A percentile compares a stretch with the other conserved stretches of the same genome.
phyloP scores from a whole-genome alignment of 192 early-diverging fungal species.

The Rhizoclosmatium sp. region DNA sequence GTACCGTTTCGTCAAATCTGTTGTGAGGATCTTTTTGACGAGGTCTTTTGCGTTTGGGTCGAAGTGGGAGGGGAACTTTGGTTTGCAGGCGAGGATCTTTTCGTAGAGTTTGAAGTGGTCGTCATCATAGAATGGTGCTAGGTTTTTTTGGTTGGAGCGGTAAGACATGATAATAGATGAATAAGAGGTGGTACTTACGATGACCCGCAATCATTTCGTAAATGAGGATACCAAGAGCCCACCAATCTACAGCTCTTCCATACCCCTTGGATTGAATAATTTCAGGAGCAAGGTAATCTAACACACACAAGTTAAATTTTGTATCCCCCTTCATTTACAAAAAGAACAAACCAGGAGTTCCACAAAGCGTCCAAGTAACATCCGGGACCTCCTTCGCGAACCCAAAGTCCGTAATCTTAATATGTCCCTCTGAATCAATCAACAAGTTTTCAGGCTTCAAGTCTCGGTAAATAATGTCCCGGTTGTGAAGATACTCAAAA shows the following conservation, averaged over 20 bases:
- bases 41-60: constrained; percentile 84
- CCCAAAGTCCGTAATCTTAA: constrained; percentile 87
- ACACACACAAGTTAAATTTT: constrained; percentile 67
- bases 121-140: constrained; percentile 92
- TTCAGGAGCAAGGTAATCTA: constrained; percentile 79
- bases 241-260: constrained; percentile 95
- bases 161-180: background rate
- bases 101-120: constrained; percentile 93
- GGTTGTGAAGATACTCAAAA: constrained; percentile 87
- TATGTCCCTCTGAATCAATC: constrained; percentile 77
- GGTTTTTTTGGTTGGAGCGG: too few relatives aligned
- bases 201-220: constrained; percentile 68
- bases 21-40: constrained; percentile 78
- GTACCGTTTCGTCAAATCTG: constrained; percentile 87
- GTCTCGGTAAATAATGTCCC: constrained; percentile 90
- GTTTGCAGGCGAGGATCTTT: constrained; percentile 86
- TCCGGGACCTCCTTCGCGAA: constrained; percentile 81
- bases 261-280: constrained; percentile 81
- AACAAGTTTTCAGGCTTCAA: constrained; percentile 87
- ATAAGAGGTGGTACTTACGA: constrained; percentile 1
- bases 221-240: constrained; percentile 90
- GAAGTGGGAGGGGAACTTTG: constrained; percentile 88
- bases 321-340: constrained; percentile 69
- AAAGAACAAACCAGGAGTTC: constrained; percentile 67
- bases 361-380: constrained; percentile 84